Conservation (phyloP, 177 flowering plant genomes). For the Vitis hybrid region DNA sequence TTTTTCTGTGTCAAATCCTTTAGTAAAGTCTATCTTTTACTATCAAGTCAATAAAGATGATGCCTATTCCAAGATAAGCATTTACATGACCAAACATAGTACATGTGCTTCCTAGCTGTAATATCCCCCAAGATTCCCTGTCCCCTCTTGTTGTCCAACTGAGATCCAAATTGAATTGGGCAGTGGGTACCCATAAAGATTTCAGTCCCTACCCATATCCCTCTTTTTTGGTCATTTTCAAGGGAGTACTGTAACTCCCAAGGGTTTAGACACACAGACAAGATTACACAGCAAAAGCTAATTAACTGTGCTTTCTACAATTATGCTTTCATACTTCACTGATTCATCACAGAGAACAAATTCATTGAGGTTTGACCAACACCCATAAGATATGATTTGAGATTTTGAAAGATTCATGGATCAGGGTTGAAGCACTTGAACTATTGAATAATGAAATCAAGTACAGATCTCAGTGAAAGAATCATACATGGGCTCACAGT, state of each 20-base stretch:
- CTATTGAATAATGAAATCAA: no score
- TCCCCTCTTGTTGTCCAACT: slow-evolving; percentile 3
- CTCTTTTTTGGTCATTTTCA: not conserved
- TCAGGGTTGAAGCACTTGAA: no score
- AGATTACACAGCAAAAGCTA: no score
- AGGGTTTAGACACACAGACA: no score
- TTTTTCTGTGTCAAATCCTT: not conserved
- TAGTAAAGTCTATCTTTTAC: not conserved
- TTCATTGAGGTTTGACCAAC: no score
- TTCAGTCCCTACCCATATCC: slow-evolving; percentile 5
- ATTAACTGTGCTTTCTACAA: no score
- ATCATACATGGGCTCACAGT: no score
- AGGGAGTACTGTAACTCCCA: no score
- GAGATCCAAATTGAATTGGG: slow-evolving; percentile 1
- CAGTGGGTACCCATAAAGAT: slow-evolving; percentile 11
- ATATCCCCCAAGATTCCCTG: slow-evolving; percentile 6
- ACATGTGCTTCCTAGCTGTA: not conserved
- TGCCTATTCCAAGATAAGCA: not conserved
- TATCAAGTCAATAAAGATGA: not conserved
- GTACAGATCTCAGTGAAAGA: not conserved
- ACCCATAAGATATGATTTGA: no score
- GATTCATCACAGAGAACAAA: no score
- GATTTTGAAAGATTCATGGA: no score
- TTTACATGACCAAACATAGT: not conserved
- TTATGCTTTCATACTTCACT: no score